Evolutionary conservation across 352 stramenopile species (phyloP), one percentile per base, ranked within the genome.

Genomic region (Phytopythium vexans): DNA sequence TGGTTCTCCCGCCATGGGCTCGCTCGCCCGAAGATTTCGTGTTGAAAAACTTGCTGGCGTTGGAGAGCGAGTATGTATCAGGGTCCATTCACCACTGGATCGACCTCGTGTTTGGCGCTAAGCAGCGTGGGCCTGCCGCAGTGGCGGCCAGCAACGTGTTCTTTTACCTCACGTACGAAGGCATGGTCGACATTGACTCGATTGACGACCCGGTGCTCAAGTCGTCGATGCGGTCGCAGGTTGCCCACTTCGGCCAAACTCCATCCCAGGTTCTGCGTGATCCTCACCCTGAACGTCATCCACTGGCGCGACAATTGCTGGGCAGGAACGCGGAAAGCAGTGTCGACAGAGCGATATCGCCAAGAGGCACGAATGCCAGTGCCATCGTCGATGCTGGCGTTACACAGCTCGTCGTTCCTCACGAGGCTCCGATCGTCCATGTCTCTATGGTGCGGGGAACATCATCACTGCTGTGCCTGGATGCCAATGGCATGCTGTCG

Each of bases 81-180:
- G 52, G 61, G 21, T 68, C 94, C 60, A 75, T 96, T 16, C 81
- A 96, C 53, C 79, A 98, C 49, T 92, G 94, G 69, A 97, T 98
- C 36, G 87, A 94, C 58, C 59, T 95, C 41, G 62, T 95, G 0
- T 92, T 94, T 61, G 86, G 84, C 6, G 73, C 66, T 10, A 92
- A 77, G 45, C 78, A 96, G 49, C 73, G 83, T 32, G 86, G 82
- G 1, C 49, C 67, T 31, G 89, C 90, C 33, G 95, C 97, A 8
- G 78, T 98, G 34, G 79, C 91, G 10, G 92, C 96, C 7, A 91
- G 97, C 60, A 99, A 99, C 64, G 70, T 99, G 8, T 99, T 99
- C 66, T 98, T 99, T 66, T 98, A 99, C 61, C 77, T 99, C 36
- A 99, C 93, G 1, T 99, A 99, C 60, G 96, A 99, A 77, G 97